These are phyloP conservation scores for Capronia americana DNA, from an alignment of 2,329 filamentous ascomycete species.

Conservation along the genomic window DNA sequence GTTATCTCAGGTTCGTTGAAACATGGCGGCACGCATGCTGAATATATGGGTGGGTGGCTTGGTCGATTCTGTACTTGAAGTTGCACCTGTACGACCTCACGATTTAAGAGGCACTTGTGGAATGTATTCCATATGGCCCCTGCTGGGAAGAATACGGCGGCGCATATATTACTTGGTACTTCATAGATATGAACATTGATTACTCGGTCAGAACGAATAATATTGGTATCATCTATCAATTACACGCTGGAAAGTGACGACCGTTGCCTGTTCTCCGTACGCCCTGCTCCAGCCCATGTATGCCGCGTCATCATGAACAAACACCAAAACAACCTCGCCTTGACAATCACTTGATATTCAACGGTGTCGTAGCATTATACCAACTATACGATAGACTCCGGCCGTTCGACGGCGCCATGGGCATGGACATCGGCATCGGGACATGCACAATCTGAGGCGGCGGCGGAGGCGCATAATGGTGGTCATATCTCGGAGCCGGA, in stretches of 20 bases:
- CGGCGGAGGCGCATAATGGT: conserved; percentile 1
- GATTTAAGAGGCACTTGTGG: background rate
- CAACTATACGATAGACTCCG: conserved; percentile 35
- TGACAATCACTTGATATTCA: conserved; percentile 25
- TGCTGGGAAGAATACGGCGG: background rate
- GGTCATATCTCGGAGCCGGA: conserved; percentile 5
- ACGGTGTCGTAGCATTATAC: conserved; percentile 36
- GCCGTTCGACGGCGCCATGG: conserved; percentile 10
- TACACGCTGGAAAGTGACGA: background rate
- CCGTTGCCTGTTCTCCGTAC: background rate
- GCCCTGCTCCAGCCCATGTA: background rate
- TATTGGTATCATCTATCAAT: background rate
- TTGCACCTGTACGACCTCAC: background rate
- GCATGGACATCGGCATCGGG: conserved; percentile 6
- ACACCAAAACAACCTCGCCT: background rate
- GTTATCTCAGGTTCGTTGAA: background rate
- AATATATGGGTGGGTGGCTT: background rate
- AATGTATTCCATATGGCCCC: background rate
- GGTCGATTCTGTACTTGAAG: background rate
- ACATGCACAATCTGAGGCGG: background rate
- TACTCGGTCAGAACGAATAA: background rate
- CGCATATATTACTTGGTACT: background rate
- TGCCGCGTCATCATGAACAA: background rate
- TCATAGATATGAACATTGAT: background rate
- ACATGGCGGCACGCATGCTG: background rate